phyloP scores from a whole-genome alignment of 495 filamentous ascomycete species.

The Neurospora sp. region DNA sequence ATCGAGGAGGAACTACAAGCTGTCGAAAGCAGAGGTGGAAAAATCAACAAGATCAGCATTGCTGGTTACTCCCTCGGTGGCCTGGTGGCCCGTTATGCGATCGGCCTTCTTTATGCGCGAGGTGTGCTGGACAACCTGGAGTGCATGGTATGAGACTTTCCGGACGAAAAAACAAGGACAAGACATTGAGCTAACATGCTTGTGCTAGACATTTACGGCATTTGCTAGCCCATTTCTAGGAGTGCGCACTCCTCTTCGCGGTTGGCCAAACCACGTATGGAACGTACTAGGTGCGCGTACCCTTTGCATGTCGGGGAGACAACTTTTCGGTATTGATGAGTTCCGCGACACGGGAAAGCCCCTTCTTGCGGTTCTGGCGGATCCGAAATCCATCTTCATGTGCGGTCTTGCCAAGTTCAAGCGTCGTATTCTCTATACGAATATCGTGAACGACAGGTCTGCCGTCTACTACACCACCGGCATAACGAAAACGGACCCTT shows the following conservation, averaged over 20 bases:
- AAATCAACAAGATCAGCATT: slow-evolving; percentile 72
- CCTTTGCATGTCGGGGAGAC: slow-evolving; percentile 69
- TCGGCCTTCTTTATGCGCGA: slow-evolving; percentile 72
- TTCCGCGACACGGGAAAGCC: slow-evolving; percentile 76
- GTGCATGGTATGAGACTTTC: slow-evolving; percentile 49
- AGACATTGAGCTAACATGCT: slow-evolving; percentile 9
- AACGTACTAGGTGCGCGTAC: slow-evolving; percentile 72
- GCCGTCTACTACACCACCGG: slow-evolving; percentile 73
- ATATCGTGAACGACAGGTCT: slow-evolving; percentile 73
- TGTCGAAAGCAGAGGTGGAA: slow-evolving; percentile 52
- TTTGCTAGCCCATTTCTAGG: slow-evolving; percentile 89
- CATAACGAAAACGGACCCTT: slow-evolving; percentile 68
- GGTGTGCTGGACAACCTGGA: slow-evolving; percentile 68
- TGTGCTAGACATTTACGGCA: slow-evolving; percentile 69
- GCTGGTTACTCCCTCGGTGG: slow-evolving; percentile 88
- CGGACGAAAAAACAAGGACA: not conserved
- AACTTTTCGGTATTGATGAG: slow-evolving; percentile 77
- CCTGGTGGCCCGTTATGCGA: slow-evolving; percentile 75
- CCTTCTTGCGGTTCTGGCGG: slow-evolving; percentile 69
- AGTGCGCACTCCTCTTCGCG: slow-evolving; percentile 62
- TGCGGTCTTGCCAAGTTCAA: slow-evolving; percentile 64
- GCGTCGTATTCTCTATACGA: slow-evolving; percentile 66
- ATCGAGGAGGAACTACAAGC: slow-evolving; percentile 71
- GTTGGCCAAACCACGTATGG: slow-evolving; percentile 56
- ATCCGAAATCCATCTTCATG: slow-evolving; percentile 79